phyloP scores from a whole-genome alignment of 2,329 filamentous ascomycete species.

The Lachnellula occidentalis region DNA sequence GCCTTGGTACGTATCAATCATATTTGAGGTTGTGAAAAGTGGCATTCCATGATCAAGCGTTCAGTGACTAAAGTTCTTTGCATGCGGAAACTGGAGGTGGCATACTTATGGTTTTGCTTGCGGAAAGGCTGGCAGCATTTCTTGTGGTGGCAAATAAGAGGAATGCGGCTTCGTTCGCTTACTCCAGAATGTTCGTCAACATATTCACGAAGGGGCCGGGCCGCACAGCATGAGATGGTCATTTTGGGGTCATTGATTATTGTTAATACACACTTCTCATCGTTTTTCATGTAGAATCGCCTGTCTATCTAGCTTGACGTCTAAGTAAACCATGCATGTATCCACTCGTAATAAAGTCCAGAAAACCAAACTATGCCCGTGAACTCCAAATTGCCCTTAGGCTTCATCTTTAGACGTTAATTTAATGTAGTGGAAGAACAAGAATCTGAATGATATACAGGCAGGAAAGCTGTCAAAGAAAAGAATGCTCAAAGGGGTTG shows the following conservation, averaged over 20 bases:
- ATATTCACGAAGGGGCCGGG: background rate
- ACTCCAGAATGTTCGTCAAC: background rate
- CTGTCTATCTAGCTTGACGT: conserved; percentile 9
- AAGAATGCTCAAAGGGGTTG: background rate
- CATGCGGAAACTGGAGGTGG: background rate
- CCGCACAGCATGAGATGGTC: background rate
- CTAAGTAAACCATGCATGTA: conserved; percentile 6
- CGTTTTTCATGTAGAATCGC: conserved; percentile 6
- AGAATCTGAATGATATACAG: background rate
- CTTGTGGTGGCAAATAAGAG: background rate
- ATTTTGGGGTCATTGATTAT: conserved; percentile 8
- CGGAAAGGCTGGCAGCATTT: background rate
- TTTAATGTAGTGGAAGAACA: background rate
- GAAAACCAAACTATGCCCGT: background rate
- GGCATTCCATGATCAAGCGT: background rate
- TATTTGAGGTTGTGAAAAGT: background rate
- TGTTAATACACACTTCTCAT: conserved; percentile 10
- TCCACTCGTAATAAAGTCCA: conserved; percentile 3
- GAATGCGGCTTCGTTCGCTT: background rate
- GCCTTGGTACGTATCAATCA: too few relatives aligned
- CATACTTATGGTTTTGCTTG: background rate
- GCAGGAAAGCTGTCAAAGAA: background rate
- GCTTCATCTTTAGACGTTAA: background rate
- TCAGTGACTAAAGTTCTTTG: background rate
- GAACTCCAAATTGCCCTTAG: background rate